Base-by-base conservation (phyloP, 2,329 filamentous ascomycete species). In the Lachnellula hyalina region DNA sequence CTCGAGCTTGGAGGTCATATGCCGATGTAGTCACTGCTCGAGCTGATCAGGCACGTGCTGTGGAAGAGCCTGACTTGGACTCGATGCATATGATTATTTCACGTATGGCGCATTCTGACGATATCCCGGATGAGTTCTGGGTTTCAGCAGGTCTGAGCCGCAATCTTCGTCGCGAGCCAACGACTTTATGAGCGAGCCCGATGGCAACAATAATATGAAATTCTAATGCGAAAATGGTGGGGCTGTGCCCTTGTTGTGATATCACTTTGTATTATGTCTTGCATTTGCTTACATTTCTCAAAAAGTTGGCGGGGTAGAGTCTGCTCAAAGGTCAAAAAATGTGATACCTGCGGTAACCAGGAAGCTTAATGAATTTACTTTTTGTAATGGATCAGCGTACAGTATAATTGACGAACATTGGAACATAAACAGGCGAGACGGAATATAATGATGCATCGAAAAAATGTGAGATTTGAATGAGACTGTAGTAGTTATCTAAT, bases 51-150 rank as follows among this genome's bases (percentile, higher is more conserved):
- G 34, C 41, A 28, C 44, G 40, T 59, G 69, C 49, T 67, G 66
- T 19, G 55, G 65, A 57, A n/a, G 51, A 46, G 12, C 9, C 19
- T 14, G 44, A 58, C 35, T 70, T 87, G 25, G 77, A 81, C 21
- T 82, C 85, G 46, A 86, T 92, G 80, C 85, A 89, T 62, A 78
- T 79, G 49, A 86, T 95, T 47, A 77, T 94, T 36, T 83, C 86
- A 62, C 79, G 83, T 44, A 77, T 95, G 52, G 83, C 85, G 35
- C 78, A 81, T 17, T 77, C 88, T 23, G 81, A 89, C 65, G 87
- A 92, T 63, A 86, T 94, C 52, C 87, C 89, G 0, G 89, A 94
- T 58, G 85, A 90, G 60, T 92, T 87, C 84, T 95, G 90, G 90
- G 82, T 82, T 55, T 80, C 82, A 64, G 85, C 79, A 55, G 86